Base-by-base conservation (phyloP, 768 basidiomycete genomes). In the Mycena vulgaris region DNA sequence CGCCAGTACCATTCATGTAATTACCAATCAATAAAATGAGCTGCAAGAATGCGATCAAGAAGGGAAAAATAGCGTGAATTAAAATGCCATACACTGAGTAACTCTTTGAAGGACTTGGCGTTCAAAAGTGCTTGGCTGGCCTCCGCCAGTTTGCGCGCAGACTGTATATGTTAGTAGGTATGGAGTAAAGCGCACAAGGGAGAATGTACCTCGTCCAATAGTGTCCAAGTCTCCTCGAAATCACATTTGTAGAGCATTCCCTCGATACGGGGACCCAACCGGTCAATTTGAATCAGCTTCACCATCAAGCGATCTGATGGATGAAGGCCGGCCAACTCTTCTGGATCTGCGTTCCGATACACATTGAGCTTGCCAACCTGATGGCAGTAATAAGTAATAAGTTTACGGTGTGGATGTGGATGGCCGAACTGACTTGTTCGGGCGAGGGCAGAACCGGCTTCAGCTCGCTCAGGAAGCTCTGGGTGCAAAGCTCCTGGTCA, bases 301-400 rank as follows among this genome's bases (percentile, higher is more conserved):
- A 99, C 96, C 95, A 99, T 96, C 53, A 99, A 88, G 35, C 98
- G 91, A 82, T 99, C 98, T 21, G 98, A 93, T 23, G 93, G 92
- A 80, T 98, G 97, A n/a, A 99, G 85, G 33, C 89, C 90, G 47
- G 90, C 92, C 16, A 99, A 89, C 73, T 98, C 96, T 75, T 92
- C 93, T 16, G 91, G 87, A 68, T 91, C 91, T n/a, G 95, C 89
- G 75, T 93, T 95, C 63, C 94, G 91, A 77, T 97, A 95, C 4
- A 95, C 88, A 76, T 95, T 96, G 31, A 97, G 89, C 81, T 96
- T 96, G 47, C 95, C 95, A 71, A 95, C 87, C 92, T 94, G 74
- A 23, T 49, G 66, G n/a, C n/a, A n/a, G n/a, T n/a, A n/a, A 19
- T 21, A 17, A 21, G n/a, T 53, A 62, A 33, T 59, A 17, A 69